phyloP scores from a whole-genome alignment of 257 asterid genomes.

The Paulownia fortunei region DNA sequence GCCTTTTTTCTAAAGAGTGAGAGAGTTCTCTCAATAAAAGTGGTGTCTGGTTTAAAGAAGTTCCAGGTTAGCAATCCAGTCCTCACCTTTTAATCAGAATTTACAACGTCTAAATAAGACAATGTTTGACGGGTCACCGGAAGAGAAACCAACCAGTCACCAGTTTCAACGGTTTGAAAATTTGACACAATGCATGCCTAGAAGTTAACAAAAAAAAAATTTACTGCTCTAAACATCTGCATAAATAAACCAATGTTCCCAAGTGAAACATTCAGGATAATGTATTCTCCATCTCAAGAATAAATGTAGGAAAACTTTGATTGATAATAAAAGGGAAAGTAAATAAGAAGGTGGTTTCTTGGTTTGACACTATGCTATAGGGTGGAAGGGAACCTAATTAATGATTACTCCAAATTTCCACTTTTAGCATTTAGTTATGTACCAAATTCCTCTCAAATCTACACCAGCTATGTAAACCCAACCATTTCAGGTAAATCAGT shows the following conservation, averaged over 20 bases:
- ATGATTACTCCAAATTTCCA: neutral
- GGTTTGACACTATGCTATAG: neutral
- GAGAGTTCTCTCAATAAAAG: too few species aligned
- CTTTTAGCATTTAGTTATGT: neutral
- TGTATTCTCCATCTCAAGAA: neutral
- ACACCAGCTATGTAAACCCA: neutral
- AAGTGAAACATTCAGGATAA: neutral
- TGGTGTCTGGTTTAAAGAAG: neutral
- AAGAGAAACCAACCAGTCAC: neutral
- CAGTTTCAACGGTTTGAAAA: neutral
- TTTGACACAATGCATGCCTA: neutral
- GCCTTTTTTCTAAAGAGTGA: too few species aligned
- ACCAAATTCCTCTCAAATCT: neutral
- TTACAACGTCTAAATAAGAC: neutral
- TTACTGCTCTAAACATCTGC: neutral
- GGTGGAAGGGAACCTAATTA: neutral
- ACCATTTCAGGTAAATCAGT: neutral
- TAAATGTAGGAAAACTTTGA: neutral
- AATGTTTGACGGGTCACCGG: neutral
- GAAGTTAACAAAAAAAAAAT: neutral
- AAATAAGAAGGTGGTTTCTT: neutral
- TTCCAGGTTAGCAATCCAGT: constrained; percentile 4
- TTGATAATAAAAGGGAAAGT: neutral
- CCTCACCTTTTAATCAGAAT: neutral
- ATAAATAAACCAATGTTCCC: neutral